A percentile compares a stretch with the other conserved stretches of the same genome.
phyloP scores from a whole-genome alignment of 225 moss, liverwort and hornwort species.

The Neckera pumila region DNA sequence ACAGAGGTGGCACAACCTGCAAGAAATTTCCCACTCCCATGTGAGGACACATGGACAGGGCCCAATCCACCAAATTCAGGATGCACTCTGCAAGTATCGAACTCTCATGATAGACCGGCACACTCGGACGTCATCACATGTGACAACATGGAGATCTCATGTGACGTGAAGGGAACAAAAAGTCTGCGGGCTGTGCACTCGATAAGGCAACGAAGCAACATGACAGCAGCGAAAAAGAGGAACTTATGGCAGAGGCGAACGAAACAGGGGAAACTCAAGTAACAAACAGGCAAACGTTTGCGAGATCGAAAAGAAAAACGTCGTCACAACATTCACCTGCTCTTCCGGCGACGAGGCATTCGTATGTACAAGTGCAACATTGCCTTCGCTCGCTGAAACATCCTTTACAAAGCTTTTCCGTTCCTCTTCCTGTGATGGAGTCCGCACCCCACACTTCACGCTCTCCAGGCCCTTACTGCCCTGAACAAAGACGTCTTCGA shows the following conservation, averaged over 20 bases:
- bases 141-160: neutral
- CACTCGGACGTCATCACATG: neutral
- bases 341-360: slow-evolving; percentile 17
- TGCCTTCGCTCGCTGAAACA: slow-evolving; percentile 17
- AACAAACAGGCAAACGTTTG: neutral
- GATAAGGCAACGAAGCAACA: neutral
- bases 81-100: neutral
- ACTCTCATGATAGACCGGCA: neutral
- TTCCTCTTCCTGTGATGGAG: slow-evolving; percentile 26
- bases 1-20: slow-evolving; percentile 27
- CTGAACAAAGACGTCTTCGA: neutral
- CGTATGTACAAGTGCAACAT: slow-evolving; percentile 27
- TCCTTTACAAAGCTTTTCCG: slow-evolving; percentile 23
- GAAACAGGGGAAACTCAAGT: neutral
- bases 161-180: neutral
- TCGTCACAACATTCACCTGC: slow-evolving; percentile 6
- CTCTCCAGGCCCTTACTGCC: slow-evolving; percentile 10
- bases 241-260: neutral
- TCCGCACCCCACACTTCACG: slow-evolving; percentile 16
- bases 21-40: neutral
- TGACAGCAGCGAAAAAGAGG: neutral
- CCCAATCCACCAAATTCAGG: neutral
- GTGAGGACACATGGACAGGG: neutral
- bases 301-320: neutral
- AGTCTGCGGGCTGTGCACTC: neutral